phyloP scores from a whole-genome alignment of 1,139 yeast genomes.

The Hyphopichia pseudoburtonii region DNA sequence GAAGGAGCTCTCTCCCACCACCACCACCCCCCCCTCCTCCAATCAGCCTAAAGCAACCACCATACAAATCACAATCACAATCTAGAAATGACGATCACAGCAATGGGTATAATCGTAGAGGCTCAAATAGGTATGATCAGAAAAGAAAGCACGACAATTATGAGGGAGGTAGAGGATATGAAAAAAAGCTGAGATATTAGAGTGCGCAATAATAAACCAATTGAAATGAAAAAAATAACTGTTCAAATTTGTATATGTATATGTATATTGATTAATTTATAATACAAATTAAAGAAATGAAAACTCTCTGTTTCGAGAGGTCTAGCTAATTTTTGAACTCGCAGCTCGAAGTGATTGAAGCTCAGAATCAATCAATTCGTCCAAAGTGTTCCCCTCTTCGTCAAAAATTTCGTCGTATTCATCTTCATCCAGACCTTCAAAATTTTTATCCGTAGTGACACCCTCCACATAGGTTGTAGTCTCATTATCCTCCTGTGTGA shows the following conservation, averaged over 20 bases:
- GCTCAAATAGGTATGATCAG: slow-evolving; percentile 10
- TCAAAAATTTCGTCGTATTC: slow-evolving; percentile 10
- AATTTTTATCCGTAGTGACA: slow-evolving; percentile 3
- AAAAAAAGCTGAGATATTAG: slow-evolving; percentile 32
- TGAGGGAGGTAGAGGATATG: slow-evolving; percentile 26
- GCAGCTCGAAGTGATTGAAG: slow-evolving; percentile 20
- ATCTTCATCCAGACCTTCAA: slow-evolving; percentile 1
- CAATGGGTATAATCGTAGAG: slow-evolving; percentile 8
- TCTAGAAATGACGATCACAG: slow-evolving; percentile 6
- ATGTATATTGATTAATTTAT: too few species aligned
- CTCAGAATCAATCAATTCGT: slow-evolving; percentile 32
- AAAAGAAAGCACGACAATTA: slow-evolving; percentile 29
- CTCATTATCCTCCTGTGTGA: slow-evolving; percentile 2
- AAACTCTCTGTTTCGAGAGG: too few species aligned
- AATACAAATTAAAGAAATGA: too few species aligned
- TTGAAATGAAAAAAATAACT: too few species aligned
- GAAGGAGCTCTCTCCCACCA: too few species aligned
- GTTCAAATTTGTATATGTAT: too few species aligned
- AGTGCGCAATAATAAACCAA: neutral
- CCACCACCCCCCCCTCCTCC: slow-evolving; percentile 22
- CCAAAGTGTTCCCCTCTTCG: slow-evolving; percentile 23
- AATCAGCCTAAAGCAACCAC: slow-evolving; percentile 8
- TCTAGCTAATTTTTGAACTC: too few species aligned
- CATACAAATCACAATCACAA: slow-evolving; percentile 3
- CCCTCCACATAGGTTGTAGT: too few species aligned